These are phyloP conservation scores for Marasmius fiardii DNA, from an alignment of 1,284 basidiomycete genomes.

Conservation along the genomic window DNA sequence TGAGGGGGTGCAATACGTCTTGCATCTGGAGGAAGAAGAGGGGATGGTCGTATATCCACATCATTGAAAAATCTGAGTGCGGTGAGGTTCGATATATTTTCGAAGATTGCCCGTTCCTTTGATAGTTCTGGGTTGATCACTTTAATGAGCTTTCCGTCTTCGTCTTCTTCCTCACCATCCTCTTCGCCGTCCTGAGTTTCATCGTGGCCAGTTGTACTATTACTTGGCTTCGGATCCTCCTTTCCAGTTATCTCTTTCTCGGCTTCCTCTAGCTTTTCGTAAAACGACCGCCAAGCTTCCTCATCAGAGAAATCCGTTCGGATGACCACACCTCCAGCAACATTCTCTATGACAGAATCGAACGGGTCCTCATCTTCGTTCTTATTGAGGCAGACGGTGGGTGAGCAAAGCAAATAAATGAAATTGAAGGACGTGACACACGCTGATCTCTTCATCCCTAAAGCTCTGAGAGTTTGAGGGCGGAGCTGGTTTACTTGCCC, in stretches of 20 bases:
- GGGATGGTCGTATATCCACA: constrained; percentile 54
- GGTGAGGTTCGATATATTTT: constrained; percentile 56
- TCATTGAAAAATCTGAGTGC: constrained; percentile 71
- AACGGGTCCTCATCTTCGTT: constrained; percentile 44
- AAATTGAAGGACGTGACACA: not conserved
- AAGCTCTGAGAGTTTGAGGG: constrained; percentile 2
- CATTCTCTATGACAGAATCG: constrained; percentile 31
- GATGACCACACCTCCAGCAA: constrained; percentile 52
- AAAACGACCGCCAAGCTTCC: constrained; percentile 57
- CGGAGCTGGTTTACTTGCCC: constrained; percentile 22
- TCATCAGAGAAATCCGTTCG: constrained; percentile 70
- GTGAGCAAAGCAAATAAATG: constrained; percentile 1
- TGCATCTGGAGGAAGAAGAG: constrained; percentile 38
- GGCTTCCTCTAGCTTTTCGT: constrained; percentile 41
- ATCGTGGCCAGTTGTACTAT: constrained; percentile 18
- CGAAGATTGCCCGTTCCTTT: constrained; percentile 38
- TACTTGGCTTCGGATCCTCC: constrained; percentile 18
- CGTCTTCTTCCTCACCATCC: constrained; percentile 25
- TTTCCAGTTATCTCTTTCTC: constrained; percentile 44
- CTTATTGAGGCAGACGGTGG: constrained; percentile 25
- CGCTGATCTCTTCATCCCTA: constrained; percentile 2
- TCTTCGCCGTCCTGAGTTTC: constrained; percentile 30
- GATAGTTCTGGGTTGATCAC: constrained; percentile 44
- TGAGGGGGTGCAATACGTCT: constrained; percentile 46
- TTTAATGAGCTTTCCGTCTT: constrained; percentile 39